Conservation (phyloP, 1,139 yeast genomes). For the Candida sp. region DNA sequence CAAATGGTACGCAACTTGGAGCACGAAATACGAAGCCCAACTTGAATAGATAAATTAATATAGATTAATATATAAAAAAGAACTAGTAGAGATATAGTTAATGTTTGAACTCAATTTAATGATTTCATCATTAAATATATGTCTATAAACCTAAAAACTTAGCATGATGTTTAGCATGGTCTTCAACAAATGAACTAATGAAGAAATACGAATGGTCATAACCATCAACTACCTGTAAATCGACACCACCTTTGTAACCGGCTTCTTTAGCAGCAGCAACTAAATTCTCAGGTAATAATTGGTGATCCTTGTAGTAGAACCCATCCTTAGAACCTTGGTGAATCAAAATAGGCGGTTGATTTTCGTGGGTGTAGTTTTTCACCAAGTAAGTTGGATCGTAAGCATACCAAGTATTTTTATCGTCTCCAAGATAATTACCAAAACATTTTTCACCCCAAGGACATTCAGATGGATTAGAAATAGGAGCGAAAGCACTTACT, state of each 20-base stretch:
- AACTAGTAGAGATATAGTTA: no score
- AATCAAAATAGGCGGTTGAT: constrained; percentile 62
- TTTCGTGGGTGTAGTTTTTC: constrained; percentile 46
- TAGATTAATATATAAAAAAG: no score
- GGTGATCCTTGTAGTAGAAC: constrained; percentile 58
- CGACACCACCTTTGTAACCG: constrained; percentile 57
- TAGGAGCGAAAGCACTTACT: constrained; percentile 91
- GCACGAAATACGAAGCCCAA: constrained; percentile 18
- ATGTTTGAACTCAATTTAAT: no score
- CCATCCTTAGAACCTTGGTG: constrained; percentile 82
- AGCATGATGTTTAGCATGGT: constrained; percentile 87
- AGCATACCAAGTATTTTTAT: constrained; percentile 56
- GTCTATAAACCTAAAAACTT: constrained; percentile 57
- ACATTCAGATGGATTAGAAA: constrained; percentile 69
- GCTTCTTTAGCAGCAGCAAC: constrained; percentile 60
- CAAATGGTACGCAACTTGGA: constrained; percentile 55
- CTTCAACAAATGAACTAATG: constrained; percentile 74
- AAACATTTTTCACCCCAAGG: constrained; percentile 89
- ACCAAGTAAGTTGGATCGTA: constrained; percentile 84
- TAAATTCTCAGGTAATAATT: constrained; percentile 76
- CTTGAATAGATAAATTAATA: not conserved
- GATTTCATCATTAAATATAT: not conserved
- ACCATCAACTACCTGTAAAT: constrained; percentile 68
- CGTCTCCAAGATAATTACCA: constrained; percentile 68
- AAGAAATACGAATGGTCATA: constrained; percentile 92